Percentiles rank a stretch among this genome's conserved stretches.
phyloP scores from a whole-genome alignment of 1,139 yeast genomes.

The Eremothecium sinecaudum region DNA sequence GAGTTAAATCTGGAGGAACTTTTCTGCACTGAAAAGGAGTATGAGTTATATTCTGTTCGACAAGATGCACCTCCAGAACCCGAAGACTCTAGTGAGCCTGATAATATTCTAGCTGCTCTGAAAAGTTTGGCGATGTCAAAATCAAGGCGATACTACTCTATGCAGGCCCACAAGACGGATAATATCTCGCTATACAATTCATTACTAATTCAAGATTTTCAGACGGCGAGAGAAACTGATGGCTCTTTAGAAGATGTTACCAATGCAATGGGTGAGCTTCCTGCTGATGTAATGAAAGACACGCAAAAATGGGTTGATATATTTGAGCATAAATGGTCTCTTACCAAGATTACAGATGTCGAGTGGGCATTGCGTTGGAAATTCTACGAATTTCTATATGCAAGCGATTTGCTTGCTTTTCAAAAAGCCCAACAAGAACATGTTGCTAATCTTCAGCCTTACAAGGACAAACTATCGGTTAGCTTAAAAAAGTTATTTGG shows the following conservation, averaged over 20 bases:
- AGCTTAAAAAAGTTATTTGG: slow-evolving; percentile 6
- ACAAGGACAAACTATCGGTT: background rate
- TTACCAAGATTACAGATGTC: slow-evolving; percentile 3
- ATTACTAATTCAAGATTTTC: slow-evolving; percentile 12
- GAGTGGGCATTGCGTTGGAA: slow-evolving; percentile 7
- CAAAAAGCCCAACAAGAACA: background rate
- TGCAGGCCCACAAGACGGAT: slow-evolving; percentile 1
- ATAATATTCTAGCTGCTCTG: slow-evolving; percentile 24
- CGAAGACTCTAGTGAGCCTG: slow-evolving; percentile 17
- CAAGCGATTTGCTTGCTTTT: background rate
- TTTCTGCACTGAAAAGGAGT: slow-evolving; percentile 46
- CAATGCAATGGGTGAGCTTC: slow-evolving; percentile 4
- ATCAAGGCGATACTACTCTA: slow-evolving; percentile 19
- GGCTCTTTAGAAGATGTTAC: background rate
- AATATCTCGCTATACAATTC: slow-evolving; percentile 2
- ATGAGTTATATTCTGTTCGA: slow-evolving; percentile 23
- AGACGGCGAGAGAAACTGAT: slow-evolving; percentile 7
- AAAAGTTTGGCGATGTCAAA: slow-evolving; percentile 21
- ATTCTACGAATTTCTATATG: slow-evolving; percentile 6
- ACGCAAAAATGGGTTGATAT: slow-evolving; percentile 3
- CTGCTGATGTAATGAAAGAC: slow-evolving; percentile 2
- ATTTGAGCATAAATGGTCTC: slow-evolving; percentile 3
- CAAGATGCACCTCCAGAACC: background rate
- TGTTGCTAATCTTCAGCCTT: no score
- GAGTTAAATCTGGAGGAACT: slow-evolving; percentile 62